Percentiles rank a stretch among this genome's conserved stretches.
Conservation (phyloP, 352 stramenopile genomes). For the Phytopythium oedochilum region DNA sequence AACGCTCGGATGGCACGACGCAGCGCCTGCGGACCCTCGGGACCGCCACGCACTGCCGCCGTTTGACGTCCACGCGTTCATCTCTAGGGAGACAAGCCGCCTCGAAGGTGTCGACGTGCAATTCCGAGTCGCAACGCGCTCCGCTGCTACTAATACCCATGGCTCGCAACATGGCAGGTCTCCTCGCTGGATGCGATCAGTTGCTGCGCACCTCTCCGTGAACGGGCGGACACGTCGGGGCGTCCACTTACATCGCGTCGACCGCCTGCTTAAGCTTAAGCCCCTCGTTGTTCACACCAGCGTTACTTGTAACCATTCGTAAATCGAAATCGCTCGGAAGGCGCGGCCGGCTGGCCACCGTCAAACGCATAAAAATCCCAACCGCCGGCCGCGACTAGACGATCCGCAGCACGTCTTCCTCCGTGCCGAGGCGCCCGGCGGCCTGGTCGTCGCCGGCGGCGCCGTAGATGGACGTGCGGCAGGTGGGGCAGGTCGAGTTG, state of each 20-base stretch:
- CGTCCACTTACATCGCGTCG: neutral
- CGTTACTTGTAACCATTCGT: neutral
- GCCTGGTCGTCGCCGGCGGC: conserved; percentile 9
- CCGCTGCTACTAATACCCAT: too few species aligned
- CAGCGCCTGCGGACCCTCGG: neutral
- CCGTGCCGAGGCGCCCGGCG: conserved; percentile 23
- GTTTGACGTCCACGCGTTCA: conserved; percentile 1
- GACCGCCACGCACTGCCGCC: neutral
- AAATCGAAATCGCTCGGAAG: neutral
- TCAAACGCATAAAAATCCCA: neutral
- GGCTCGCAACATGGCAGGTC: conserved; percentile 1
- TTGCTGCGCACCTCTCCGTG: neutral
- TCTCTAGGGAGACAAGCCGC: neutral
- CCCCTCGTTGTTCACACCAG: neutral
- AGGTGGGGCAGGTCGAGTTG: conserved; percentile 86
- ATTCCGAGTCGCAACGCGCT: neutral
- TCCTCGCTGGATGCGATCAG: conserved; percentile 19
- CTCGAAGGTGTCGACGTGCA: neutral
- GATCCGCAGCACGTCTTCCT: conserved; percentile 61
- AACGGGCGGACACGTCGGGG: neutral
- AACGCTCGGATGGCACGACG: neutral
- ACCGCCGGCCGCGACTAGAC: conserved; percentile 15
- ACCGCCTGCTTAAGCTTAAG: too few species aligned
- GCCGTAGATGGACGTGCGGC: conserved; percentile 78
- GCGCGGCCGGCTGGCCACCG: neutral